Conservation (phyloP, 768 basidiomycete species). For the Royoungia palumana region DNA sequence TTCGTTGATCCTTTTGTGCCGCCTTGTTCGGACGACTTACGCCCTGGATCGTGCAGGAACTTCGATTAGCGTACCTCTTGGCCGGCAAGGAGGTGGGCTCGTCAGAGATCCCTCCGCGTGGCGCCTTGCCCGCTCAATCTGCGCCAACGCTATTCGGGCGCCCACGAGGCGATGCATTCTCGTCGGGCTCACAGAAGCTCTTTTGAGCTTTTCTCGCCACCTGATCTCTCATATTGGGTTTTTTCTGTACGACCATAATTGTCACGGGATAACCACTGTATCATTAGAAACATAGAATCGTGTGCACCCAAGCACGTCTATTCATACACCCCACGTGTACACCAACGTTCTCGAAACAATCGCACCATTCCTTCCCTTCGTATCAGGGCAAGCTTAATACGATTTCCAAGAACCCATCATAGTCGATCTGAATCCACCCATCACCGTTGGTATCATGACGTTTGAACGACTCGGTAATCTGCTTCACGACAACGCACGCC, state of each 20-base stretch:
- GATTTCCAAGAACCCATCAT: slow-evolving; percentile 53
- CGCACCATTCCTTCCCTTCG: not conserved
- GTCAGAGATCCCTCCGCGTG: slow-evolving; percentile 29
- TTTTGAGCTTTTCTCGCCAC: slow-evolving; percentile 4
- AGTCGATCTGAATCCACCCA: slow-evolving; percentile 52
- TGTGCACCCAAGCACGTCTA: slow-evolving; percentile 1
- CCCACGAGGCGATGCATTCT: slow-evolving; percentile 32
- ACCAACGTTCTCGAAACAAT: no score
- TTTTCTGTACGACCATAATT: not conserved
- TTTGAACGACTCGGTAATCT: slow-evolving; percentile 69
- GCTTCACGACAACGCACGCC: slow-evolving; percentile 79
- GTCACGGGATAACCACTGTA: not conserved
- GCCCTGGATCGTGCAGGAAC: slow-evolving; percentile 37
- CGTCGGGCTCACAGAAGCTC: slow-evolving; percentile 21
- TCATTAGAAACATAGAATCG: not conserved
- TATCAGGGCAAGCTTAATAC: slow-evolving; percentile 44
- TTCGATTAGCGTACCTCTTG: slow-evolving; percentile 45
- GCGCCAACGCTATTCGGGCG: slow-evolving; percentile 27
- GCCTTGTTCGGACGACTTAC: not conserved
- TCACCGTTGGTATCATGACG: slow-evolving; percentile 60
- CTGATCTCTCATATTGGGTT: slow-evolving; percentile 1
- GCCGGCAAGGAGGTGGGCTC: slow-evolving; percentile 46
- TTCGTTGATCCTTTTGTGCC: not conserved
- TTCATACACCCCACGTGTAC: slow-evolving; percentile 7
- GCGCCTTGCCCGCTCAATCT: slow-evolving; percentile 20